Base-by-base conservation (phyloP, 1,139 yeast genomes). In the Geotrichum macrosporum region DNA sequence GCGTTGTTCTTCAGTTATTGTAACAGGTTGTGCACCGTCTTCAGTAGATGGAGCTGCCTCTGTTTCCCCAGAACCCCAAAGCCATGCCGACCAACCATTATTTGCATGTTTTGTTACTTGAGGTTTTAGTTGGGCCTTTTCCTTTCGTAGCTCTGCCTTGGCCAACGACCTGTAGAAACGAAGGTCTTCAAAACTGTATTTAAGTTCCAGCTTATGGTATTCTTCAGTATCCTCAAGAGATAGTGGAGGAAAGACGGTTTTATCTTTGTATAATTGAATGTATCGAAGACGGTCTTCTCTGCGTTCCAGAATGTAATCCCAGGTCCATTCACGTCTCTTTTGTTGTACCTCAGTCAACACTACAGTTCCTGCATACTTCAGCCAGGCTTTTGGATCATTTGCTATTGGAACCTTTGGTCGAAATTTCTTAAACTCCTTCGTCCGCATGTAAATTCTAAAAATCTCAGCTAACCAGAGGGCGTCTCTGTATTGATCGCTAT, bases 111-210 rank as follows among this genome's bases (percentile, higher is more conserved):
- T 42, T 16, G 37, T 33, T 33, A 40, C 46, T 30, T 30, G 44
- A 13, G 42, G 53, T 48, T 50, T 52, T 30, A 44, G 53, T 41
- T 55, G 52, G 27, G 52, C 58, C 52, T 73, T 73, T 53, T 81
- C 84, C 56, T 80, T 79, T 39, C 80, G 72, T 49, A 79, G 69
- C 57, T 84, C 82, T 41, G 73, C 68, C 60, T 82, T 77, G 0
- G 97, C 87, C 43, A 89, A 65, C 0, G 94, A 79, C 56, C 99
- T 74, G 64, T 86, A 94, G 53, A 92, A 79, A 56, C 86, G 79
- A 46, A 92, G 78, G 59, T 87, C 95, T 48, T 88, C 96, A 61
- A 75, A 85, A 1, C 79, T 61, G 31, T 89, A 67, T 3, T 72
- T 76, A 44, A 66, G 68, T 56, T 89, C 94, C 27, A 89, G 69